Conservation (phyloP, 2,329 filamentous ascomycete species). For the Elsinoe ampelina region DNA sequence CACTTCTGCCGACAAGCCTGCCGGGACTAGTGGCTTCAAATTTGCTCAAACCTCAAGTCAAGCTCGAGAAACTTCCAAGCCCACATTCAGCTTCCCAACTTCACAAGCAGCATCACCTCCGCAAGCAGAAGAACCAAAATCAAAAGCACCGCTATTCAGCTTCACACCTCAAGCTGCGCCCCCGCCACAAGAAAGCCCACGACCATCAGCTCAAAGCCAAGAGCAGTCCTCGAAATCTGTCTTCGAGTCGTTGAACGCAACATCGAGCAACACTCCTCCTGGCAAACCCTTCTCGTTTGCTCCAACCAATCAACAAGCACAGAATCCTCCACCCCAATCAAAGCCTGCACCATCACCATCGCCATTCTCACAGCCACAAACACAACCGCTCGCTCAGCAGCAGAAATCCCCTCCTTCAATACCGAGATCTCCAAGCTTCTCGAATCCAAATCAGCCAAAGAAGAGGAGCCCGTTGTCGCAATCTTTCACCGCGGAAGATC, state of each 20-base stretch:
- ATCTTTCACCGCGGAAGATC: slow-evolving; percentile 21
- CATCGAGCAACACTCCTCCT: background rate
- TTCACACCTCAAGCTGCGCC: slow-evolving; percentile 14
- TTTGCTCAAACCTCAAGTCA: background rate
- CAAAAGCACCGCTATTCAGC: background rate
- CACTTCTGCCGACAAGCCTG: background rate
- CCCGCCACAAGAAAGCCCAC: slow-evolving; percentile 14
- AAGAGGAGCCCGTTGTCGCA: slow-evolving; percentile 27
- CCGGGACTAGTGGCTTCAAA: background rate
- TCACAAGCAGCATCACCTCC: background rate
- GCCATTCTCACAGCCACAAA: background rate
- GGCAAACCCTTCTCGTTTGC: background rate
- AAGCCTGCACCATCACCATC: background rate
- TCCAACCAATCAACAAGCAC: background rate
- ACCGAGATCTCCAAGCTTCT: slow-evolving; percentile 15
- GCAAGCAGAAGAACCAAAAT: background rate
- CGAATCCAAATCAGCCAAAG: slow-evolving; percentile 21
- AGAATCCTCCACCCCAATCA: background rate
- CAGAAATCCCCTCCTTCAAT: background rate
- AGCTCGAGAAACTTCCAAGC: background rate
- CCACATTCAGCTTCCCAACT: background rate
- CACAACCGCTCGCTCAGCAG: background rate
- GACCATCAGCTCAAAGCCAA: background rate
- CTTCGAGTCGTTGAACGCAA: background rate
- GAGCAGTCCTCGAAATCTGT: background rate